Percentiles rank a stretch among this genome's conserved stretches.
Evolutionary conservation across 768 basidiomycete genomes (phyloP).

Genomic region (Lactifluus echinatus): DNA sequence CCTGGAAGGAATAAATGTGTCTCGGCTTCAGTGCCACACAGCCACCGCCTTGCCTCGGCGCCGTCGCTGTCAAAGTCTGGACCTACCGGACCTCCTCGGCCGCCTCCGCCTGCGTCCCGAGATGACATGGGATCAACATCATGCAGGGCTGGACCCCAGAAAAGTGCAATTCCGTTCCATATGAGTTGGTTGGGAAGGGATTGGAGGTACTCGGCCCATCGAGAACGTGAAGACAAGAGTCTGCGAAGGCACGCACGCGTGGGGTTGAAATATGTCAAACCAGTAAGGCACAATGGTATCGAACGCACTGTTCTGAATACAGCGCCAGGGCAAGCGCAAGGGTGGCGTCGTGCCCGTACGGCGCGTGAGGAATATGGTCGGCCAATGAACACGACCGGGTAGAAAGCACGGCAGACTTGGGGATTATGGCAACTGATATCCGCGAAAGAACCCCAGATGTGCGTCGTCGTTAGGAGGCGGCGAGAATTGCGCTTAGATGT

Average conservation of each 20-base stretch:
- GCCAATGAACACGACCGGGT: conserved; percentile 20
- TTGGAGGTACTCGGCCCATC: conserved; percentile 25
- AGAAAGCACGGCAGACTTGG: conserved; percentile 24
- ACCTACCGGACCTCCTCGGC: neutral
- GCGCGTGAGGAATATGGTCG: conserved; percentile 18
- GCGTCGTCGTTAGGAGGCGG: neutral
- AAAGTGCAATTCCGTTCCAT: conserved; percentile 23
- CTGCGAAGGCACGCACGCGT: conserved; percentile 13
- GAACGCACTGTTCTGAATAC: conserved; percentile 22
- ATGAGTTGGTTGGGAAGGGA: conserved; percentile 20
- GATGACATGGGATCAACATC: conserved; percentile 4
- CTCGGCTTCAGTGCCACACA: conserved; percentile 15
- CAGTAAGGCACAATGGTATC: neutral
- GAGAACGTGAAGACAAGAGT: conserved; percentile 15
- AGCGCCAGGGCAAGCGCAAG: conserved; percentile 24
- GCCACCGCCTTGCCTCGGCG: conserved; percentile 15
- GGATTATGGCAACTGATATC: conserved; percentile 22
- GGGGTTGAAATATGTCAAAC: no score
- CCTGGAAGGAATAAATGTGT: conserved; percentile 8
- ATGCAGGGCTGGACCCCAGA: conserved; percentile 20
- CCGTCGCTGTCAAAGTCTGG: conserved; percentile 14
- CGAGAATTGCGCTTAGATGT: conserved; percentile 10
- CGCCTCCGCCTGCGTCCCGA: neutral
- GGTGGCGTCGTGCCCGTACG: conserved; percentile 20
- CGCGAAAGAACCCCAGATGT: neutral